Evolutionary conservation across 129 eudicot genomes (phyloP).

Genomic region (Centaurea solstitialis): DNA sequence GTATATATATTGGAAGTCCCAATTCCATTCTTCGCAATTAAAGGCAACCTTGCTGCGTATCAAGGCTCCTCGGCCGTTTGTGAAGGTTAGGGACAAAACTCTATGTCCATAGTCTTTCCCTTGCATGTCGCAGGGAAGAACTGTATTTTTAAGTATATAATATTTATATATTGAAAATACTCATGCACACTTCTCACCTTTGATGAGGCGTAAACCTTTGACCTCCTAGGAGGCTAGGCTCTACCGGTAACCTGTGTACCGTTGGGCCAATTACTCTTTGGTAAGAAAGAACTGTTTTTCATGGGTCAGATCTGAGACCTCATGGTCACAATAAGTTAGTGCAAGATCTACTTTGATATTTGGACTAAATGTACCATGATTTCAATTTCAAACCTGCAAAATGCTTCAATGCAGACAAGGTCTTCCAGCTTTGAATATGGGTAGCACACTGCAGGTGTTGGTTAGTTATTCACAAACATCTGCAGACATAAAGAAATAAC

Average conservation of each 20-base stretch:
- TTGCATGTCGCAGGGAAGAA: too few species aligned
- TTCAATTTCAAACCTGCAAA: not conserved
- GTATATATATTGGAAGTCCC: too few species aligned
- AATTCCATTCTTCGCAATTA: too few species aligned
- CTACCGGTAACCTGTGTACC: not conserved
- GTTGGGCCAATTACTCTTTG: not conserved
- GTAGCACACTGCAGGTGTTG: not conserved
- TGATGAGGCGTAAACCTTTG: not conserved
- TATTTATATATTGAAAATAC: not conserved
- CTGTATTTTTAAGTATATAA: not conserved
- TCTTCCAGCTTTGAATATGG: not conserved
- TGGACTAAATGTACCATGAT: not conserved
- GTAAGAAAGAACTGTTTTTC: not conserved
- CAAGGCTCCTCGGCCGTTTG: too few species aligned
- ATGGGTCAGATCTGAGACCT: not conserved
- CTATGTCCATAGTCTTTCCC: too few species aligned
- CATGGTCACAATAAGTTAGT: not conserved
- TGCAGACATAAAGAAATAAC: not conserved
- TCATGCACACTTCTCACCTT: not conserved
- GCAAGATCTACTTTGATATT: not conserved
- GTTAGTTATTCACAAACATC: not conserved
- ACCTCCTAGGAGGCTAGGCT: not conserved
- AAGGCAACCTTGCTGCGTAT: too few species aligned
- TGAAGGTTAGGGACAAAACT: too few species aligned
- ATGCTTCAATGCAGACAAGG: not conserved